Base-by-base conservation (phyloP, 1,284 basidiomycete species). In the Peniophora sp. region DNA sequence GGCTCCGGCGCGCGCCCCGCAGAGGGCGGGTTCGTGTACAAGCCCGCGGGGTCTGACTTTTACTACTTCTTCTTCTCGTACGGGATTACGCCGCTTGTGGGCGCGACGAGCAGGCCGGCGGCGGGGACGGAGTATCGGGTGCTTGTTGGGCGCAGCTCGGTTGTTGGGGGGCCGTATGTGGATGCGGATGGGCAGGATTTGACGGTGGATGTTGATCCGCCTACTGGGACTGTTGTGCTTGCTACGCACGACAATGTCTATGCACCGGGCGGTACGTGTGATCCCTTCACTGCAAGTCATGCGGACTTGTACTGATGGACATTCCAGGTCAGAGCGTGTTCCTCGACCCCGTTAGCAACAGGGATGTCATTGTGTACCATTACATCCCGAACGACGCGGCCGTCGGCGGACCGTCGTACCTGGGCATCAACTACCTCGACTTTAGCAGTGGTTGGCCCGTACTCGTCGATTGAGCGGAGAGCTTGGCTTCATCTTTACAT, bases 161-260 rank as follows among this genome's bases (percentile, higher is more conserved):
- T 55, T 5, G 58, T 60, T 2, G 58, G 56, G 17, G 66, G 67
- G 0, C 64, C 64, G 2, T 68, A 65, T 55, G 52, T 62, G 46
- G 66, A 60, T 49, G 50, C 56, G 36, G 55, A 48, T 45, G 64
- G 64, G 3, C 15, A 41, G 15, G 37, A 41, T 20, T 15, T 41
- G 15, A 41, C 37, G n/a, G 53, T 52, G n/a, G 55, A 60, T 23
- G 27, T 66, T 53, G 55, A 52, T 51, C 53, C 52, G 43, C 60
- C 62, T 6, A 59, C 62, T 32, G 67, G 66, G 20, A 63, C 62
- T 8, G 58, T 66, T 37, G 62, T 69, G 17, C 62, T 68, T 10
- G 63, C 57, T 24, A 64, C 63, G 24, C 67, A 66, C 54, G 67
- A 58, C 42, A 64, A 66, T 47, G 56, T 69, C 45, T 59, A 58